phyloP scores from a whole-genome alignment of 768 basidiomycete species.

The Lactifluus pinguis region DNA sequence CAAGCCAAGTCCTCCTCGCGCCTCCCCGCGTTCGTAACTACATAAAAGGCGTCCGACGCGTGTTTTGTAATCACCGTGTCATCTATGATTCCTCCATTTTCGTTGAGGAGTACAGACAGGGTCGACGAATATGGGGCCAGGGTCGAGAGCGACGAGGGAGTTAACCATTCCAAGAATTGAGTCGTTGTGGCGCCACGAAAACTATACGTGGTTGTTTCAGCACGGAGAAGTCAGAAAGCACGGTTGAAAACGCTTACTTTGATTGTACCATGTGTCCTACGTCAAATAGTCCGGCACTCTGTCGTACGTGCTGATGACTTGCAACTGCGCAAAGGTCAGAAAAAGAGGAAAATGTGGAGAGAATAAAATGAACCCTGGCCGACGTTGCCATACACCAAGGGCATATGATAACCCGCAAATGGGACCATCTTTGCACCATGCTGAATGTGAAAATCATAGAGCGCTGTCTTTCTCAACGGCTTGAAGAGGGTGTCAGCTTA shows the following conservation, averaged over 20 bases:
- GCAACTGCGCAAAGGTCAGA: constrained; percentile 45
- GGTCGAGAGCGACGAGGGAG: constrained; percentile 68
- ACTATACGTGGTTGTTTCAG: constrained; percentile 30
- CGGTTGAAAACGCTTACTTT: constrained; percentile 41
- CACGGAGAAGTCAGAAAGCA: neutral
- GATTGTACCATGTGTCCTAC: constrained; percentile 98
- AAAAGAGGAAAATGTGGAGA: neutral
- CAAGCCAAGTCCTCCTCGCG: constrained; percentile 73
- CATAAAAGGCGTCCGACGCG: constrained; percentile 70
- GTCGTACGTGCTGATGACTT: constrained; percentile 85
- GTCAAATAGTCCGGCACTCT: constrained; percentile 81
- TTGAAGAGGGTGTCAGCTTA: neutral
- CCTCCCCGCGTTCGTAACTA: constrained; percentile 93
- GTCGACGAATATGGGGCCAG: constrained; percentile 72
- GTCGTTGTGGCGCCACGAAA: constrained; percentile 75
- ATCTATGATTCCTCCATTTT: constrained; percentile 89
- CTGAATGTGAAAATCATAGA: constrained; percentile 84
- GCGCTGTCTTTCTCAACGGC: constrained; percentile 50
- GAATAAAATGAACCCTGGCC: constrained; percentile 51
- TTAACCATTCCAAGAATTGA: constrained; percentile 81
- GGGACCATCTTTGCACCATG: constrained; percentile 91
- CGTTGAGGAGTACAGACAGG: constrained; percentile 83
- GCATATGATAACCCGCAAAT: constrained; percentile 95
- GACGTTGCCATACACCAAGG: constrained; percentile 71
- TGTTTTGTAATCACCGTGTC: constrained; percentile 91